Percentiles rank a stretch among this genome's conserved stretches.
Evolutionary conservation across 805 yeast genomes (phyloP).

Genomic region (Scheffersomyces stipitis): DNA sequence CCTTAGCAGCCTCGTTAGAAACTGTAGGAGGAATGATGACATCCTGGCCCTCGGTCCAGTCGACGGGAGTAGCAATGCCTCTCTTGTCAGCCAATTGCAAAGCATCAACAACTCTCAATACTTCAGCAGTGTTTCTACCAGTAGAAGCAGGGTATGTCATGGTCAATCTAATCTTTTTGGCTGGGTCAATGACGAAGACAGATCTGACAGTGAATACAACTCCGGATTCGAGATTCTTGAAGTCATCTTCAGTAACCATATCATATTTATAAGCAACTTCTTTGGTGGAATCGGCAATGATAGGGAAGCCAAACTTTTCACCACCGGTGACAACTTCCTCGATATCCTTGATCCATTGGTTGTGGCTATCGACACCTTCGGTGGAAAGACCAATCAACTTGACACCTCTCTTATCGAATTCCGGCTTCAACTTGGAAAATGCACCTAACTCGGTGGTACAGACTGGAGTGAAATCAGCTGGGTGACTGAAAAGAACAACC

Average conservation of each 20-base stretch:
- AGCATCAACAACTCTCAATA: conserved; percentile 68
- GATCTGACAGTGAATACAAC: conserved; percentile 69
- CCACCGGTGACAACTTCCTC: conserved; percentile 61
- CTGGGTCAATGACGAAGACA: conserved; percentile 69
- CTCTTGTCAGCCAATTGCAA: conserved; percentile 62
- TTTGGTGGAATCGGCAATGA: conserved; percentile 64
- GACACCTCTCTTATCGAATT: conserved; percentile 79
- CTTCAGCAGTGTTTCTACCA: conserved; percentile 76
- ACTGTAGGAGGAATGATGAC: conserved; percentile 71
- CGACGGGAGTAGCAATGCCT: conserved; percentile 67
- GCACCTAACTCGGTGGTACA: conserved; percentile 97
- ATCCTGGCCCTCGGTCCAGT: conserved; percentile 74
- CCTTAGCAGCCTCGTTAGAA: conserved; percentile 58
- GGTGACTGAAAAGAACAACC: conserved; percentile 90
- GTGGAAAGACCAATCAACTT: conserved; percentile 91
- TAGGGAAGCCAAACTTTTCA: conserved; percentile 58
- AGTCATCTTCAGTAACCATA: conserved; percentile 72
- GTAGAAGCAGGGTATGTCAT: conserved; percentile 72
- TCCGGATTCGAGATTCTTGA: conserved; percentile 64
- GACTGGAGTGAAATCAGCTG: conserved; percentile 95
- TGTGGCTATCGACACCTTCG: conserved; percentile 76
- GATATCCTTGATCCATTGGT: conserved; percentile 80
- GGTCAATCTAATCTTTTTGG: conserved; percentile 59
- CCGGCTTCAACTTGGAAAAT: conserved; percentile 84
- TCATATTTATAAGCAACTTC: conserved; percentile 62